Conservation (phyloP, 2,329 filamentous ascomycete species). For the Alternaria burnsii region DNA sequence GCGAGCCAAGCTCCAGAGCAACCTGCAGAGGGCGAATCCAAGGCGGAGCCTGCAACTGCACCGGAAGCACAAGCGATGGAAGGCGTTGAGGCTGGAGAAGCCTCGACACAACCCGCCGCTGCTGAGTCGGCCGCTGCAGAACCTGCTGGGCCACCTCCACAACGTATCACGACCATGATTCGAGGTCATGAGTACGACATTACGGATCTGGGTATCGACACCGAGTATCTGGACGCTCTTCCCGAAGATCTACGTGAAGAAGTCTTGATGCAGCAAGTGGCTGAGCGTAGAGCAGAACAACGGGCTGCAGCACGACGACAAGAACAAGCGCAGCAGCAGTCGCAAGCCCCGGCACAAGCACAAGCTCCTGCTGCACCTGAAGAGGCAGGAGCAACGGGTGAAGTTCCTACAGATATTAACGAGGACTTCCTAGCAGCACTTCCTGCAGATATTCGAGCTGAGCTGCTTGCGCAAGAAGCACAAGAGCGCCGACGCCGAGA, state of each 20-base stretch:
- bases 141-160: conserved; percentile 44
- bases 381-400: conserved; percentile 60
- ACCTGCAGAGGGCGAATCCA: conserved; percentile 25
- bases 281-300: conserved; percentile 69
- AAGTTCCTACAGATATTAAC: conserved; percentile 84
- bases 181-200: conserved; percentile 90
- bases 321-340: conserved; percentile 61
- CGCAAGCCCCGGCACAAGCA: conserved; percentile 26
- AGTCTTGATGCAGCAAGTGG: conserved; percentile 90
- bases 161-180: conserved; percentile 81
- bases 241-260: conserved; percentile 96
- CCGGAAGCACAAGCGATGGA: conserved; percentile 71
- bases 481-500: conserved; percentile 88
- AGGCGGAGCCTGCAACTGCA: conserved; percentile 50
- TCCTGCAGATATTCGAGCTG: conserved; percentile 86
- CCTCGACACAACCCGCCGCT: conserved; percentile 29
- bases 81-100: conserved; percentile 69
- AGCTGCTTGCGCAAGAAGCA: conserved; percentile 90
- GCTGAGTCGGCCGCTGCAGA: conserved; percentile 36
- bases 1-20: conserved; percentile 48
- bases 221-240: conserved; percentile 94
- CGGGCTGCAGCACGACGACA: conserved; percentile 25
- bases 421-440: conserved; percentile 94
- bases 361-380: conserved; percentile 20
- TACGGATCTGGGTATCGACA: conserved; percentile 91